These are phyloP conservation scores for Blastomyces percursus DNA, from an alignment of 2,329 filamentous ascomycete genomes.

Conservation along the genomic window DNA sequence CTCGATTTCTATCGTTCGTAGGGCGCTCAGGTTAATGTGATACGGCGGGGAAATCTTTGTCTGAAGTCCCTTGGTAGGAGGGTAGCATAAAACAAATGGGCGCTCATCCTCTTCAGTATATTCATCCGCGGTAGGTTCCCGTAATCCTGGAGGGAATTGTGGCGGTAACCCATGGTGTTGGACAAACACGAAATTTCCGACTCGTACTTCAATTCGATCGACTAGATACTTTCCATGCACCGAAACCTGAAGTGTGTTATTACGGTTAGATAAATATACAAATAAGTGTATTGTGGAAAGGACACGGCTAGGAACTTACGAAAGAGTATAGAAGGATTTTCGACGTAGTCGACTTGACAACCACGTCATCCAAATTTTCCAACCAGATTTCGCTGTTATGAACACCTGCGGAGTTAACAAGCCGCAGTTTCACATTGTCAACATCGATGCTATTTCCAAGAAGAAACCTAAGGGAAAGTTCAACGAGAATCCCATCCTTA, in stretches of 20 bases:
- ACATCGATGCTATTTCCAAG: slow-evolving; percentile 59
- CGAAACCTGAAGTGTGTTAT: slow-evolving; percentile 21
- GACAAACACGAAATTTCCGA: slow-evolving; percentile 31
- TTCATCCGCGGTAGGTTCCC: slow-evolving; percentile 21
- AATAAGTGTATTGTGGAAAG: background rate
- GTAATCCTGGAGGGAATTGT: slow-evolving; percentile 26
- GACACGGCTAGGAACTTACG: slow-evolving; percentile 25
- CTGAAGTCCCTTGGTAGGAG: slow-evolving; percentile 56
- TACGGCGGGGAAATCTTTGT: slow-evolving; percentile 56
- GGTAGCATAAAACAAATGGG: slow-evolving; percentile 61
- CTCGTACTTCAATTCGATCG: slow-evolving; percentile 55
- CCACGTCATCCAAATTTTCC: slow-evolving; percentile 37
- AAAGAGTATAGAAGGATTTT: slow-evolving; percentile 41
- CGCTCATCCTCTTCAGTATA: slow-evolving; percentile 38
- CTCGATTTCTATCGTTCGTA: slow-evolving; percentile 64
- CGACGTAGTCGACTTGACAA: slow-evolving; percentile 46
- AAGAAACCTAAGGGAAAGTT: slow-evolving; percentile 58
- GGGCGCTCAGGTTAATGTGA: slow-evolving; percentile 66
- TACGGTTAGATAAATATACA: slow-evolving; percentile 4
- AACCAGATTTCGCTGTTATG: slow-evolving; percentile 58
- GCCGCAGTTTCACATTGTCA: slow-evolving; percentile 52
- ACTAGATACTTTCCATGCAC: slow-evolving; percentile 61
- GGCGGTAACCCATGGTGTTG: slow-evolving; percentile 22
- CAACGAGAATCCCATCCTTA: slow-evolving; percentile 63
- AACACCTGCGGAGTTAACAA: slow-evolving; percentile 47